Conservation (phyloP, 83 land plant genomes). For the Diphasiastrum complanatum region DNA sequence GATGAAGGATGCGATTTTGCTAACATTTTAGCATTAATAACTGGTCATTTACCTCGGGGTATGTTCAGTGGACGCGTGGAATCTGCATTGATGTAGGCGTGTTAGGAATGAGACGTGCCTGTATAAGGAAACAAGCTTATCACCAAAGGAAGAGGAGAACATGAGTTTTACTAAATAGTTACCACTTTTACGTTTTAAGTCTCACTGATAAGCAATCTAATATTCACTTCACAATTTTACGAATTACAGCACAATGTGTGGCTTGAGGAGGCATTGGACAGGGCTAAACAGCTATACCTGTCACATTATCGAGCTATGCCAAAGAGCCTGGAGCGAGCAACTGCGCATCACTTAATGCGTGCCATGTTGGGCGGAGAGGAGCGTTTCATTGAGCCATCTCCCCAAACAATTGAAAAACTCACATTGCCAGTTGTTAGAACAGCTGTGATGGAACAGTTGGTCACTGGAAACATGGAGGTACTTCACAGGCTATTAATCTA, state of each 20-base stretch:
- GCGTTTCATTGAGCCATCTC: constrained; percentile 93
- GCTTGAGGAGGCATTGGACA: constrained; percentile 98
- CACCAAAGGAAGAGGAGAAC: too few relatives aligned
- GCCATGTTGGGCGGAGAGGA: constrained; percentile 94
- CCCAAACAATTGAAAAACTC: constrained; percentile 65
- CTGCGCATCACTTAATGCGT: constrained; percentile 86
- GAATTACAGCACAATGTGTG: constrained; percentile 88
- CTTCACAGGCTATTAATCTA: background rate
- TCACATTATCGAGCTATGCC: constrained; percentile 96
- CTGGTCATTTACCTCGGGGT: too few relatives aligned
- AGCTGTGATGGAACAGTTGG: constrained; percentile 90
- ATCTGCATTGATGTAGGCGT: too few relatives aligned
- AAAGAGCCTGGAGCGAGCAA: constrained; percentile 95
- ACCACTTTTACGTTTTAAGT: too few relatives aligned
- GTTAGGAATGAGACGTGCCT: too few relatives aligned
- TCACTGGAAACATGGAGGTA: constrained; percentile 93
- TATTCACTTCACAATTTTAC: background rate
- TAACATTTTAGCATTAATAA: too few relatives aligned
- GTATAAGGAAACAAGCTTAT: too few relatives aligned
- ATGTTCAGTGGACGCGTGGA: too few relatives aligned
- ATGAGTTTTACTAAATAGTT: too few relatives aligned
- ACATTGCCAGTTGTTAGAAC: constrained; percentile 66
- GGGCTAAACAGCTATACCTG: constrained; percentile 85
- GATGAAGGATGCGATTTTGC: too few relatives aligned
- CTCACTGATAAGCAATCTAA: too few relatives aligned